Conservation (phyloP, 805 yeast species). For the Kuraishia hungarica region DNA sequence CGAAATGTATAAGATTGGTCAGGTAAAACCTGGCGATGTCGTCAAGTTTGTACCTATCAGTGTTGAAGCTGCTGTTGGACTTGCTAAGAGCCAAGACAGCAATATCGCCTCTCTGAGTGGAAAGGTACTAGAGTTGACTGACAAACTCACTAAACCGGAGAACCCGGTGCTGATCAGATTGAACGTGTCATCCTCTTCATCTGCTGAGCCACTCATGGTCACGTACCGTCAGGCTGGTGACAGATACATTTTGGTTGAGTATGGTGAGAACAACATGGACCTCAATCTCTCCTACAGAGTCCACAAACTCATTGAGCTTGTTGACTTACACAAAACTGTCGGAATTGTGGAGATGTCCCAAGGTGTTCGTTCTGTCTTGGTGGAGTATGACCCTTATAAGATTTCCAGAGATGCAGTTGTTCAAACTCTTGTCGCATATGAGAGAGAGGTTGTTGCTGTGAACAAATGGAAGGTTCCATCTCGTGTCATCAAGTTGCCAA, state of each 20-base stretch:
- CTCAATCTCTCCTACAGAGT: conserved; percentile 80
- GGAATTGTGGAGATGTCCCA: conserved; percentile 96
- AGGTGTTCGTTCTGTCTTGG: conserved; percentile 91
- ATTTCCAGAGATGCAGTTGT: conserved; percentile 58
- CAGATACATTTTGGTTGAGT: conserved; percentile 83
- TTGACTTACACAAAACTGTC: conserved; percentile 48
- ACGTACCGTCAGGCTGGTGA: conserved; percentile 97
- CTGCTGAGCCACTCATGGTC: conserved; percentile 47
- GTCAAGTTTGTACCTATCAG: conserved; percentile 74
- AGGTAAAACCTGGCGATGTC: conserved; percentile 88
- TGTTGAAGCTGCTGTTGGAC: conserved; percentile 55
- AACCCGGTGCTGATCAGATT: conserved; percentile 59
- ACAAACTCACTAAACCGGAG: conserved; percentile 38
- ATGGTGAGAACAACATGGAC: conserved; percentile 85
- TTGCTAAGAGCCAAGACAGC: conserved; percentile 55
- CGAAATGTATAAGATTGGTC: conserved; percentile 98
- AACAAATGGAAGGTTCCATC: conserved; percentile 84
- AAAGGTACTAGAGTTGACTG: conserved; percentile 18
- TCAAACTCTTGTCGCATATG: conserved; percentile 61
- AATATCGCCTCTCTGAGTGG: conserved; percentile 40
- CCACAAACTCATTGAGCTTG: conserved; percentile 71
- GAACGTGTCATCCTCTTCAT: conserved; percentile 32
- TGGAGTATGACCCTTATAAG: conserved; percentile 65
- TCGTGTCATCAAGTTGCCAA: conserved; percentile 76
- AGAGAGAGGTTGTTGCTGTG: conserved; percentile 62